Evolutionary conservation across 257 asterid species (phyloP), one percentile per base, ranked within the genome.

Genomic region (Lycium ferocissimum): DNA sequence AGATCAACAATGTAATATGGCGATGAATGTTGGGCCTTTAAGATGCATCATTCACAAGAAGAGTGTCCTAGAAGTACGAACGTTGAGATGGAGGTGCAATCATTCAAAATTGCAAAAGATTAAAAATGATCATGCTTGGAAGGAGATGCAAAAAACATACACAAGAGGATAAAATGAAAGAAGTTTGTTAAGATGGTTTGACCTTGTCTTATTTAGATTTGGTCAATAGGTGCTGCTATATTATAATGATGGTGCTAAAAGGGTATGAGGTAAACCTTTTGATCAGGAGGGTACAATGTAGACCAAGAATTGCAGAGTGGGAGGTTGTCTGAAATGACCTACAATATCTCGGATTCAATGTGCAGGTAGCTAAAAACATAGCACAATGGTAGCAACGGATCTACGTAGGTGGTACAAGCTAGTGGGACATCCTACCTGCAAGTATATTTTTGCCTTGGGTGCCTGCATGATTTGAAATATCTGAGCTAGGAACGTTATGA

Each of bases 371-470:
- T 65, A 65, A 26, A 7, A 22, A 63, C 11, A 26, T 40, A 65
- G 3, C 40, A 10, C 40, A 61, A 20, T 26, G 71, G 18, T 11
- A 65, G 71, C 71, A 65, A 65, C 26, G 5, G 35, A 33, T 65
- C 43, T 65, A 12, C 2, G 12, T 65, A 65, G 40, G 71, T 65
- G 71, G 71, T 65, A 65, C 9, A 65, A 26, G 40, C 71, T 26
- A 65, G 71, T 65, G 38, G 71, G 40, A 5, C 71, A 26, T 65
- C 71, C 71, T 65, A 65, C 71, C 71, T 65, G 67, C 67, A 61
- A 61, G 37, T 61, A 9, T 61, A 61, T 61, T 61, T 17, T 61
- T 61, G 14, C 67, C 70, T 63, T 22, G 38, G 9, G 71, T 65
- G 38, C 71, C 71, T 20, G 37, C 37, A 22, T n/a, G 11, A 9